Conservation (phyloP, 176 grass and related monocot genomes). For the Leersia perrieri region DNA sequence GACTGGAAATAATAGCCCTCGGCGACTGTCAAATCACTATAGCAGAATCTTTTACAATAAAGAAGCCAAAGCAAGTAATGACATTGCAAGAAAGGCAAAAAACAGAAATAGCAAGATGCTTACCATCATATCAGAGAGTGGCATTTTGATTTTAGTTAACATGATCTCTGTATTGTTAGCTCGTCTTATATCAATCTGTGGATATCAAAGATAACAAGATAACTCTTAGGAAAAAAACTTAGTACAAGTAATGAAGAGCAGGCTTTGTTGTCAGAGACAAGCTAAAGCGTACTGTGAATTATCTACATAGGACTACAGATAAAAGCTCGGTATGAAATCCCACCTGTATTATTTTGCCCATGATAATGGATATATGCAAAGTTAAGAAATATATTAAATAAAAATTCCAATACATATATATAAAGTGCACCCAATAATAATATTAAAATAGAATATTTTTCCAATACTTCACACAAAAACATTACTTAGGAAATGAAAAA, state of each 20-base stretch:
- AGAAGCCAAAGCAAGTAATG: not conserved
- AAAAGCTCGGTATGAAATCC: not conserved
- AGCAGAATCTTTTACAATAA: not conserved
- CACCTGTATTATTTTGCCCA: not conserved
- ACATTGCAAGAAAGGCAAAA: not conserved
- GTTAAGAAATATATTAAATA: not conserved
- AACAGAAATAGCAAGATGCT: constrained; percentile 18
- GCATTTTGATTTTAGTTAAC: constrained; percentile 99
- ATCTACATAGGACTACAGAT: not conserved
- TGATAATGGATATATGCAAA: not conserved
- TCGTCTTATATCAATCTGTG: constrained; percentile 76
- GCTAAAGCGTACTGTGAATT: constrained; percentile 18
- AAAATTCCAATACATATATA: too few species aligned
- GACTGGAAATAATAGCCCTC: not conserved
- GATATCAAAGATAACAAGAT: constrained; percentile 31
- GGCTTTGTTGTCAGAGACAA: constrained; percentile 15
- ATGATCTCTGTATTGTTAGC: constrained; percentile 99
- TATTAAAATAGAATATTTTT: too few species aligned
- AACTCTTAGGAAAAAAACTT: constrained; percentile 4
- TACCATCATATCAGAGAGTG: constrained; percentile 93
- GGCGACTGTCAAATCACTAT: not conserved
- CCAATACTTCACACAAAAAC: constrained; percentile 3
- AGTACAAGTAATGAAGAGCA: not conserved
- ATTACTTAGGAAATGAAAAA: not conserved
- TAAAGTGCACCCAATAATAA: too few species aligned